These are phyloP conservation scores for Colletotrichum sansevieriae DNA, from an alignment of 2,329 filamentous ascomycete species.

Conservation along the genomic window DNA sequence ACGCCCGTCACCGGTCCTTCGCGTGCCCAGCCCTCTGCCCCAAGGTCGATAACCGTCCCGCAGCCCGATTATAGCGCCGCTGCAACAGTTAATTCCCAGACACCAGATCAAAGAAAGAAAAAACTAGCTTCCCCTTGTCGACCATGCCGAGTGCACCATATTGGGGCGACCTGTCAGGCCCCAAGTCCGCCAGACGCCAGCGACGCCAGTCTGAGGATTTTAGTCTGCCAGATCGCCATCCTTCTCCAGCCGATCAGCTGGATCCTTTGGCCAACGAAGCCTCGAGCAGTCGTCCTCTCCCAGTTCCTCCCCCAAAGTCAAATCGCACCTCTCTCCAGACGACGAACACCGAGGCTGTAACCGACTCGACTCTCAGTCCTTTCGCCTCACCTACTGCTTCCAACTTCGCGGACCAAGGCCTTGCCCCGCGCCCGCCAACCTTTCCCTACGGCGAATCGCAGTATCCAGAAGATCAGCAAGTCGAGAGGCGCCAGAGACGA, in stretches of 20 bases:
- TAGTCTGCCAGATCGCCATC: slow-evolving; percentile 30
- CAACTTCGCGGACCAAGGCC: slow-evolving; percentile 63
- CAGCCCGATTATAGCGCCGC: slow-evolving; percentile 37
- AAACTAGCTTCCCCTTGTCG: slow-evolving; percentile 44
- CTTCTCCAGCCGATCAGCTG: slow-evolving; percentile 43
- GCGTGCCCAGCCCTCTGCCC: slow-evolving; percentile 19
- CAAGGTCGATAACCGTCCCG: slow-evolving; percentile 28
- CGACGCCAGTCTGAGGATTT: slow-evolving; percentile 42
- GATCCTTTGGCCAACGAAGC: slow-evolving; percentile 29
- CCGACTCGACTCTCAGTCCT: slow-evolving; percentile 71
- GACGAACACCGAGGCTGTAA: slow-evolving; percentile 65
- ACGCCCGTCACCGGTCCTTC: slow-evolving; percentile 26
- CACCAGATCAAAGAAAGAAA: slow-evolving; percentile 44
- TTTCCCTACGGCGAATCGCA: slow-evolving; percentile 61
- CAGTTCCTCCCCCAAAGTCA: slow-evolving; percentile 43
- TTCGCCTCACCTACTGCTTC: slow-evolving; percentile 67
- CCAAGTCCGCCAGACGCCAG: slow-evolving; percentile 42
- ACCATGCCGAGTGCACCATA: slow-evolving; percentile 54
- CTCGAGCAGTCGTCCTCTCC: slow-evolving; percentile 20
- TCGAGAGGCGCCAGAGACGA: slow-evolving; percentile 59
- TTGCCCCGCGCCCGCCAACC: slow-evolving; percentile 71
- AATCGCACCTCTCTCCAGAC: slow-evolving; percentile 70
- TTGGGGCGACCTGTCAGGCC: slow-evolving; percentile 62
- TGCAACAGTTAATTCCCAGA: background rate
- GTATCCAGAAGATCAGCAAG: slow-evolving; percentile 57